phyloP scores from a whole-genome alignment of 1,284 basidiomycete genomes.

The Pyrrhoderma lamaoense region DNA sequence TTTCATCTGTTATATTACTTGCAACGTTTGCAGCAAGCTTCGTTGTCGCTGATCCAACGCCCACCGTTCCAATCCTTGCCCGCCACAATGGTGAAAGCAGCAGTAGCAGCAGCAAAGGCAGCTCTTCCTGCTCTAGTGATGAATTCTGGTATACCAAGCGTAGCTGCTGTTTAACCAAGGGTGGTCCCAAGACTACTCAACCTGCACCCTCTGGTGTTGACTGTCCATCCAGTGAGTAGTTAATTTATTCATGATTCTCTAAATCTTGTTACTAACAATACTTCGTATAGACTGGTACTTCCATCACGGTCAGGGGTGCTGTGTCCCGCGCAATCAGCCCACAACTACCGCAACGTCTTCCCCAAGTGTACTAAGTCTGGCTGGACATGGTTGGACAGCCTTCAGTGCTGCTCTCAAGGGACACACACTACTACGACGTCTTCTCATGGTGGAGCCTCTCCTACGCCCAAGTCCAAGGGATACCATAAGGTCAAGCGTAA shows the following conservation, averaged over 20 bases:
- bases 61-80: conserved; percentile 2
- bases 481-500: conserved; percentile 15
- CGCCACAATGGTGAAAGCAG: not conserved
- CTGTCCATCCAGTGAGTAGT: conserved; percentile 12
- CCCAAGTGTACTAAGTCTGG: conserved; percentile 7
- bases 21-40: conserved; percentile 15
- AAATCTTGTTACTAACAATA: not conserved
- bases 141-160: conserved; percentile 18
- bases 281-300: conserved; percentile 17
- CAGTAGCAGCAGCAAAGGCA: not conserved
- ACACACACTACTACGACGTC: too few relatives aligned
- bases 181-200: conserved; percentile 15
- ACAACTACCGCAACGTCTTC: conserved; percentile 9
- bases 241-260: not conserved
- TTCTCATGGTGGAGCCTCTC: not conserved
- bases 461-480: conserved; percentile 9
- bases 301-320: conserved; percentile 17
- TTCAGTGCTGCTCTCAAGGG: conserved; percentile 14
- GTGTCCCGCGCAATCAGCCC: conserved; percentile 13
- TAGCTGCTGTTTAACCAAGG: conserved; percentile 18
- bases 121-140: not conserved
- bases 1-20: conserved; percentile 17
- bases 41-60: conserved; percentile 16
- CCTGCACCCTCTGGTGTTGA: conserved; percentile 13
- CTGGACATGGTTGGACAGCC: conserved; percentile 6